Evolutionary conservation across 2,329 filamentous ascomycete species (phyloP).

Genomic region (Claviceps africana): DNA sequence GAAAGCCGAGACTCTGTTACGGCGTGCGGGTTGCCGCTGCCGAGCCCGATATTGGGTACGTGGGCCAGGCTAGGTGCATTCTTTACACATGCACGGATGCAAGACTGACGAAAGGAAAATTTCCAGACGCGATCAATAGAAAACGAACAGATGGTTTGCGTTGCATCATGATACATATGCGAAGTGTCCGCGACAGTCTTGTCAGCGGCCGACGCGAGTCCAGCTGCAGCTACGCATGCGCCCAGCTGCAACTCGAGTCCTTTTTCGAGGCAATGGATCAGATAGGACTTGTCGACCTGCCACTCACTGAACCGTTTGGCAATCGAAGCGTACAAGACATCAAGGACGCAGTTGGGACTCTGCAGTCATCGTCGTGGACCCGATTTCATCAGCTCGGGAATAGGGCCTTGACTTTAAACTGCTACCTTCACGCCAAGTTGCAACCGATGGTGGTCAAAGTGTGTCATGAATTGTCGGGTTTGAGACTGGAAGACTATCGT

Average conservation of each 20-base stretch:
- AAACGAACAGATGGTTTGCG: not conserved
- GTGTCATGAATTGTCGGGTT: accelerated
- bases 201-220: accelerated
- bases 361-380: not conserved
- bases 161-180: accelerated
- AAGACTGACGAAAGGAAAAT: not conserved
- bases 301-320: not conserved
- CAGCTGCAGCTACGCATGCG: not conserved
- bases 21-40: not conserved
- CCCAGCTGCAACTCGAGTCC: not conserved
- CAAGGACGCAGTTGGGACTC: not conserved
- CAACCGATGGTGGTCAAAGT: not conserved
- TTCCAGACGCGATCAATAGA: not conserved
- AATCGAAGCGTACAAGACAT: not conserved
- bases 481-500: not conserved
- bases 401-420: not conserved
- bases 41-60: not conserved
- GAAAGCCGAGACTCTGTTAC: not conserved
- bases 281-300: not conserved
- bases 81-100: not conserved
- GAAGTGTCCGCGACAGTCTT: not conserved
- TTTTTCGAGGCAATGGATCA: not conserved
- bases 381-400: not conserved
- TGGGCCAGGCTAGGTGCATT: not conserved
- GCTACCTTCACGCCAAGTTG: not conserved